These are phyloP conservation scores for Pythium diclinum DNA, from an alignment of 352 stramenopile species.

Conservation along the genomic window DNA sequence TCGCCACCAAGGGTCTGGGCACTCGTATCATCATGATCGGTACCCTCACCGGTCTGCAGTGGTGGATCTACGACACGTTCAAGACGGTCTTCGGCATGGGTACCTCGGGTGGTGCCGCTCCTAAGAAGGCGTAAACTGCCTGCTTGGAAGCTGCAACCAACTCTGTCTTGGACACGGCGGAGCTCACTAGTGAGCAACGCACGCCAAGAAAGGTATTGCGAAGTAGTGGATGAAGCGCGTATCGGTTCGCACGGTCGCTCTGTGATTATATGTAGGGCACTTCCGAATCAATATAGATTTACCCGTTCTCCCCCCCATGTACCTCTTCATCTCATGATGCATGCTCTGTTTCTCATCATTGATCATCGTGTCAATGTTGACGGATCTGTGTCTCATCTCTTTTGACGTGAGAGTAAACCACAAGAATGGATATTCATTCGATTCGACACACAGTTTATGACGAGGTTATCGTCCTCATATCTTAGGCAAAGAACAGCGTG, in stretches of 20 bases:
- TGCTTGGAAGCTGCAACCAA: not conserved
- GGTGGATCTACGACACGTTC: slow-evolving; percentile 97
- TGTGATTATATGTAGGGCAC: slow-evolving; percentile 17
- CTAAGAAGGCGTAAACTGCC: slow-evolving; percentile 59
- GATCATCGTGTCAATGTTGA: not conserved
- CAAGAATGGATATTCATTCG: not conserved
- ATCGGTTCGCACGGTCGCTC: slow-evolving; percentile 19
- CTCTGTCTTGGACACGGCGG: not conserved
- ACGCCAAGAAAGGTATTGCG: not conserved
- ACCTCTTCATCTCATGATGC: not conserved
- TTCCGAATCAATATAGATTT: slow-evolving; percentile 32
- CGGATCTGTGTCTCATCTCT: not conserved
- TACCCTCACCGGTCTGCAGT: slow-evolving; percentile 95
- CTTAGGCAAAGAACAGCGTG: slow-evolving; percentile 86
- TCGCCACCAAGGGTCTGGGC: slow-evolving; percentile 87
- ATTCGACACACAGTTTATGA: not conserved
- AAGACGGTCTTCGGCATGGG: slow-evolving; percentile 92
- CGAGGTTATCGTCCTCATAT: slow-evolving; percentile 18
- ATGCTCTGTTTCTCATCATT: slow-evolving; percentile 3
- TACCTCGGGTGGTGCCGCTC: slow-evolving; percentile 78
- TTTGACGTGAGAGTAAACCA: slow-evolving; percentile 9
- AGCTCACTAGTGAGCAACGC: not conserved
- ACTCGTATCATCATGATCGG: slow-evolving; percentile 96
- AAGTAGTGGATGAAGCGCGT: slow-evolving; percentile 17
- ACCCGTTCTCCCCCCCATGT: slow-evolving; percentile 13